Evolutionary conservation across 2,329 filamentous ascomycete genomes (phyloP).

Genomic region (Didymosphaeria variabile): DNA sequence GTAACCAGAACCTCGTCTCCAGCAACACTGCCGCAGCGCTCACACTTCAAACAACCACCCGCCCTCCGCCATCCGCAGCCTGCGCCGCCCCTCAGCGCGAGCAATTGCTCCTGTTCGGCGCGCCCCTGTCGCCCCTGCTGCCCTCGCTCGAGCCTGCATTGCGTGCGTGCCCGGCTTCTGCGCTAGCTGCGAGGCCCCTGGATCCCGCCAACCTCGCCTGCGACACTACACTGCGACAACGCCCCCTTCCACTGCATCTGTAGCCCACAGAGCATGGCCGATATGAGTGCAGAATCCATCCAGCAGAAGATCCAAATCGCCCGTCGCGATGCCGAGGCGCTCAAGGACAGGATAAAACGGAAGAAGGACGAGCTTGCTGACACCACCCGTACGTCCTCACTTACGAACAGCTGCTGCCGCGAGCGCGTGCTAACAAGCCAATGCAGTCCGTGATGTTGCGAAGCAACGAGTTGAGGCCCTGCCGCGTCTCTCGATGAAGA

Average conservation of each 20-base stretch:
- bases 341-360: slow-evolving; percentile 99
- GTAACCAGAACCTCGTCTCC: slow-evolving; percentile 39
- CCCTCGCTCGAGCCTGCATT: slow-evolving; percentile 20
- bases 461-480: slow-evolving; percentile 91
- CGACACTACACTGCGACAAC: slow-evolving; percentile 25
- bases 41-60: slow-evolving; percentile 26
- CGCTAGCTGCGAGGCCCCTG: slow-evolving; percentile 46
- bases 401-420: slow-evolving; percentile 8
- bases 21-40: slow-evolving; percentile 34
- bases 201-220: slow-evolving; percentile 36
- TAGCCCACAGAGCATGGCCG: slow-evolving; percentile 51
- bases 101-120: slow-evolving; percentile 43
- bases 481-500: slow-evolving; percentile 95
- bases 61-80: slow-evolving; percentile 22
- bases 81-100: slow-evolving; percentile 26
- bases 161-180: slow-evolving; percentile 33
- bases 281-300: slow-evolving; percentile 61
- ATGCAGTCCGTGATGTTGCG: slow-evolving; percentile 86
- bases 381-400: slow-evolving; percentile 82
- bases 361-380: slow-evolving; percentile 99
- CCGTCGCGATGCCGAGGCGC: slow-evolving; percentile 93
- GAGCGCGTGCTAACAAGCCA: slow-evolving; percentile 34
- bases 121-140: slow-evolving; percentile 33
- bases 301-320: slow-evolving; percentile 85
- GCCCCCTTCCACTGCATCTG: slow-evolving; percentile 19